Evolutionary conservation across 441 rosid species (phyloP), one percentile per base, ranked within the genome.

Genomic region (Omphalea diandra): DNA sequence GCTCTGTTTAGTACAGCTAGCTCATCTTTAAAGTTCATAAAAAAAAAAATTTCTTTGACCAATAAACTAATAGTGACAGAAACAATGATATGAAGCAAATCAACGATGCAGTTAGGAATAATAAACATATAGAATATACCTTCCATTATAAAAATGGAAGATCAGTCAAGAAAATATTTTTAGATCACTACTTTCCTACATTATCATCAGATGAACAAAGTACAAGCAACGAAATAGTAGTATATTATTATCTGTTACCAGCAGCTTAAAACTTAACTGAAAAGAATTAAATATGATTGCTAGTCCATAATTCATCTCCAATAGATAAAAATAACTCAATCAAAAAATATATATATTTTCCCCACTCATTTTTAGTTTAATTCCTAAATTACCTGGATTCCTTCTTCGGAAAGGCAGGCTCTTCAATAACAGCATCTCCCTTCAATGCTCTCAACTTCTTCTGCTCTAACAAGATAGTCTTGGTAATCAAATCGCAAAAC

Each of bases 401-500:
- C 56, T 74, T 67, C 76, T 73, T 77, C 2, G 75, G 59, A 63
- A 54, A 27, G 52, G 40, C 56, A 5, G 43, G 75, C 72, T 75
- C 84, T 35, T 75, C 85, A 49, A 62, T 72, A 7, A 54, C 79
- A n/a, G n/a, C n/a, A 63, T 80, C 75, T 27, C 73, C 84, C 63
- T 72, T 63, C 60, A 50, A 66, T 31, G 50, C 75, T 66, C 71
- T 70, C 83, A 67, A 59, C 75, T 81, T 88, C 90, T 83, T 86
- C 85, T 86, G 85, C 86, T 95, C 98, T 4, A 80, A 80, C 78
- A 90, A 82, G 65, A 93, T 80, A 24, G 94, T 85, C 79, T 93
- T 96, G 1, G 99, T 93, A 38, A 96, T 93, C 83, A 96, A 82
- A 79, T 96, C 93, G 69, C 98, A 93, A 65, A 93, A 87, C 87